Percentiles rank a stretch among this genome's conserved stretches.
These are phyloP conservation scores for Venustampulla echinocandica DNA, from an alignment of 495 filamentous ascomycete species.

Conservation along the genomic window DNA sequence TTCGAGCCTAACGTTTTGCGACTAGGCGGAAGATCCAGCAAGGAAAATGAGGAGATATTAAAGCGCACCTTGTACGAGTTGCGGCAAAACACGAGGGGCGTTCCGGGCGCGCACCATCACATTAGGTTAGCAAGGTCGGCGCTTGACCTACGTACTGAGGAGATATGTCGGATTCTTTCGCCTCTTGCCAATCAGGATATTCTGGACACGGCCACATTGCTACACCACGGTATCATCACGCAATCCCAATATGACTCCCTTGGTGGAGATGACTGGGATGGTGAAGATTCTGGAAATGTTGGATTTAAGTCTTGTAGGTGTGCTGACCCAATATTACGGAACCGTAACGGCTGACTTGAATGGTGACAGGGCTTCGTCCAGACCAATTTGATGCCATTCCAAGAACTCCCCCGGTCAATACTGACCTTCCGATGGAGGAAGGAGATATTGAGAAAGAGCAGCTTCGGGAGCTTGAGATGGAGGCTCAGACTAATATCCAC, in stretches of 20 bases:
- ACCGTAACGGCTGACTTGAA: too few species aligned
- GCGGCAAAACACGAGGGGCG: constrained; percentile 23
- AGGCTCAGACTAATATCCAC: constrained; percentile 35
- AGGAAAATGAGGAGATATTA: constrained; percentile 54
- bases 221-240: constrained; percentile 49
- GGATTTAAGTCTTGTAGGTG: background rate
- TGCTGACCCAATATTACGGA: constrained; percentile 27
- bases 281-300: constrained; percentile 30
- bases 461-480: constrained; percentile 56
- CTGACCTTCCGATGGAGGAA: constrained; percentile 50
- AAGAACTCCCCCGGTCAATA: constrained; percentile 33
- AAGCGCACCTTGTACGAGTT: constrained; percentile 57
- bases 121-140: background rate
- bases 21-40: constrained; percentile 64
- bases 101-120: background rate
- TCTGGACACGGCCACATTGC: constrained; percentile 24
- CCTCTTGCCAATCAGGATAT: constrained; percentile 25
- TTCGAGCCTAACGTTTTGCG: constrained; percentile 64
- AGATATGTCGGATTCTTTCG: constrained; percentile 39
- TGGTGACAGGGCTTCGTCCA: constrained; percentile 58
- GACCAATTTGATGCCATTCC: constrained; percentile 41
- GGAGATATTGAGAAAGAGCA: constrained; percentile 57
- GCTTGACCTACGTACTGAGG: constrained; percentile 15
- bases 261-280: constrained; percentile 37
- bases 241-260: constrained; percentile 55